Percentiles rank a stretch among this genome's conserved stretches.
Conservation (phyloP, 805 yeast genomes). For the Yarrowia phangngaensis region DNA sequence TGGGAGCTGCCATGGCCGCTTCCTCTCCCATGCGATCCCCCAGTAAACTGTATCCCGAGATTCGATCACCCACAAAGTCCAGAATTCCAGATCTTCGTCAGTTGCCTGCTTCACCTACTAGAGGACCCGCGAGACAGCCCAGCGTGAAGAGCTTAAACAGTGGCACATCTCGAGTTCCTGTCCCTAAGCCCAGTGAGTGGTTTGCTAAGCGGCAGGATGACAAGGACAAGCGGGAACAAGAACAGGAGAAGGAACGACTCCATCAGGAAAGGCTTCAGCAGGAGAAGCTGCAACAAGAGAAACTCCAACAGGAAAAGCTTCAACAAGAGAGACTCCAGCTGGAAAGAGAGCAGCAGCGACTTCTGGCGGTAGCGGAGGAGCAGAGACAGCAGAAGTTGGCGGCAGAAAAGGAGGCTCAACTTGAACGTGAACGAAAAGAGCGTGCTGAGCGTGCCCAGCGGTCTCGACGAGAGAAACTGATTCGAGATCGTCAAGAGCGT, state of each 20-base stretch:
- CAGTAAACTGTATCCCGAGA: slow-evolving; percentile 12
- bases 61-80: slow-evolving; percentile 16
- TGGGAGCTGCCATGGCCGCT: neutral
- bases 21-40: neutral
- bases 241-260: neutral
- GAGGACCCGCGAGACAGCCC: slow-evolving; percentile 11
- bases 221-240: neutral
- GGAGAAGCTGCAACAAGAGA: neutral
- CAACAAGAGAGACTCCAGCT: neutral
- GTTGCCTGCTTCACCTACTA: slow-evolving; percentile 21
- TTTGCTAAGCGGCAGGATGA: slow-evolving; percentile 12
- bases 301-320: neutral
- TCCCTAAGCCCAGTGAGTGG: slow-evolving; percentile 14
- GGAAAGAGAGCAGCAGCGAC: slow-evolving; percentile 4
- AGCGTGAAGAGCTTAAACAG: slow-evolving; percentile 5
- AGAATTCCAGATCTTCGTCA: slow-evolving; percentile 17
- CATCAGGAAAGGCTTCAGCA: neutral
- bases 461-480: slow-evolving; percentile 3
- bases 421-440: slow-evolving; percentile 13
- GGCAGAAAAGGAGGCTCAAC: slow-evolving; percentile 11
- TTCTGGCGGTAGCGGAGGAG: slow-evolving; percentile 5
- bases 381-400: slow-evolving; percentile 6
- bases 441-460: slow-evolving; percentile 21
- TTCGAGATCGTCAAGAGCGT: slow-evolving; percentile 15
- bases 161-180: slow-evolving; percentile 16